These are phyloP conservation scores for Backusella psychrophila DNA, from an alignment of 192 early-diverging fungal genomes.

Conservation along the genomic window DNA sequence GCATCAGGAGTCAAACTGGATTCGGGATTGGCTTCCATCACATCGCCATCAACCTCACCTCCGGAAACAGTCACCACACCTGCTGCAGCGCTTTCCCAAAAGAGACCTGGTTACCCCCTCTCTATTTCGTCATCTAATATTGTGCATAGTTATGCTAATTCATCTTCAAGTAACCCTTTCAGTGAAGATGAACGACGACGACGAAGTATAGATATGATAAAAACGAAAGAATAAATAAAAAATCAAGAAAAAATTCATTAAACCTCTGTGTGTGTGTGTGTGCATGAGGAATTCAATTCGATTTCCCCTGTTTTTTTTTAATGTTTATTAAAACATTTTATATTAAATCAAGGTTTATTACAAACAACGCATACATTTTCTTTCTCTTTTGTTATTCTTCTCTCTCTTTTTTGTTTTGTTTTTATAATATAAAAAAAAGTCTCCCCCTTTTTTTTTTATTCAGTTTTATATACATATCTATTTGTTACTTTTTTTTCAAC, in stretches of 20 bases:
- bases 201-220: not conserved
- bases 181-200: conserved; percentile 2
- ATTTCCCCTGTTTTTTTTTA: not conserved
- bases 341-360: not conserved
- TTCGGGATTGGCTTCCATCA: not conserved
- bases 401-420: not conserved
- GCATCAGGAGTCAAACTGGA: not conserved
- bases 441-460: not conserved
- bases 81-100: not conserved
- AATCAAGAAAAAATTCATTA: not conserved
- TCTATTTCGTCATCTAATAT: conserved; percentile 16
- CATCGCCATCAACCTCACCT: not conserved
- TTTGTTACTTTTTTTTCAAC: too few relatives aligned
- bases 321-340: not conserved
- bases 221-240: not conserved
- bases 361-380: not conserved
- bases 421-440: not conserved
- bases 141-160: conserved; percentile 16
- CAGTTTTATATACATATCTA: too few relatives aligned
- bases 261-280: not conserved
- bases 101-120: not conserved
- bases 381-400: not conserved
- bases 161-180: not conserved
- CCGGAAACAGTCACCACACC: not conserved
- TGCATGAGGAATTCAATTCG: not conserved